Conservation (phyloP, 75 land plant species). For the Larix kaempferi region DNA sequence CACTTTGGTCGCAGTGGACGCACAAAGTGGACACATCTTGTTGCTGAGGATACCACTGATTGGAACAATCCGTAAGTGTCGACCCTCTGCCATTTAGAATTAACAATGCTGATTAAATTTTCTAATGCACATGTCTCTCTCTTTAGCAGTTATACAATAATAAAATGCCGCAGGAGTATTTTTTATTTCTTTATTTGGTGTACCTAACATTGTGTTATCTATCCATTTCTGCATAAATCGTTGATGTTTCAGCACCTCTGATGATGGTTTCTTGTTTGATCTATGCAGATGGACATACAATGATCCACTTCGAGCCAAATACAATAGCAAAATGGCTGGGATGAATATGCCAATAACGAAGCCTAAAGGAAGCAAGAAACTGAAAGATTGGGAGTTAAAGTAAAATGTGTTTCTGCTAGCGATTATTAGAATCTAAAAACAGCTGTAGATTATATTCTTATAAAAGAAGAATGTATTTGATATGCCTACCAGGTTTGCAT, state of each 20-base stretch:
- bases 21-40: conserved; percentile 98
- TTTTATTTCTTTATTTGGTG: background rate
- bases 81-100: too few relatives aligned
- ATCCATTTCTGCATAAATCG: background rate
- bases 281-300: conserved; percentile 81
- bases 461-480: too few relatives aligned
- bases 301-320: conserved; percentile 83
- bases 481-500: too few relatives aligned
- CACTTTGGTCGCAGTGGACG: conserved; percentile 99
- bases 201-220: background rate
- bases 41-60: conserved; percentile 93
- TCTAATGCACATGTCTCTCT: too few relatives aligned
- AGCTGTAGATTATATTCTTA: too few relatives aligned
- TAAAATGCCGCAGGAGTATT: background rate
- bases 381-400: conserved; percentile 81
- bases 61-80: conserved; percentile 83
- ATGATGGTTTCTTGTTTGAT: conserved; percentile 1
- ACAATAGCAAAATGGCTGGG: conserved; percentile 92
- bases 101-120: too few relatives aligned
- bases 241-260: background rate
- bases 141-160: background rate
- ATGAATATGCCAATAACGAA: conserved; percentile 75
- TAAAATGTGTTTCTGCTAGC: background rate
- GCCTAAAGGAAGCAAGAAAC: conserved; percentile 95
- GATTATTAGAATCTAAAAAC: too few relatives aligned